A percentile compares a stretch with the other conserved stretches of the same genome.
phyloP scores from a whole-genome alignment of 306 rosid genomes.

The Parietaria judaica region DNA sequence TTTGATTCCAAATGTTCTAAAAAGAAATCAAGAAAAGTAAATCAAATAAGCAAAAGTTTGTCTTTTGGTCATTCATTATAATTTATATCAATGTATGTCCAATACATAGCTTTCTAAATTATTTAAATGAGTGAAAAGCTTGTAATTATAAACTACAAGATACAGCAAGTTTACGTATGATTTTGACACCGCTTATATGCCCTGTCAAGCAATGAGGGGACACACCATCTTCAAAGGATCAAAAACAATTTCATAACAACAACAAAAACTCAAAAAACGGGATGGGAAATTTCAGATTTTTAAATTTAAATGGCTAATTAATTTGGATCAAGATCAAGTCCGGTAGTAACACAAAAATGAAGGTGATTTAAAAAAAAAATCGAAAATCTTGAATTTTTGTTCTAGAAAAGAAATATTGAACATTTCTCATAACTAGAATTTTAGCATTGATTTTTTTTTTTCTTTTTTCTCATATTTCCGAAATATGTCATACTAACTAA shows the following conservation, averaged over 20 bases:
- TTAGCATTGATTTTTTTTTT: too few species aligned
- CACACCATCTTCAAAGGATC: not conserved
- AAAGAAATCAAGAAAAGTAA: not conserved
- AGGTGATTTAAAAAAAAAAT: too few species aligned
- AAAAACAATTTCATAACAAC: not conserved
- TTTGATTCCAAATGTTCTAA: conserved; percentile 1
- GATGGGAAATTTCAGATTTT: not conserved
- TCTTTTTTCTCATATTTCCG: too few species aligned
- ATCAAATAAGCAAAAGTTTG: not conserved
- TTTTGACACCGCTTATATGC: not conserved
- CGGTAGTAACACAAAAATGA: too few species aligned
- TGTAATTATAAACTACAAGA: too few species aligned
- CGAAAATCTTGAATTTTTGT: too few species aligned
- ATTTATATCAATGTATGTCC: not conserved
- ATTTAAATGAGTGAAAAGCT: not conserved
- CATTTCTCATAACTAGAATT: too few species aligned
- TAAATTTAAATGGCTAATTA: too few species aligned
- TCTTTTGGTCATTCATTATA: not conserved
- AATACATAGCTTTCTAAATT: not conserved
- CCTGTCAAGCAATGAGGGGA: conserved; percentile 1
- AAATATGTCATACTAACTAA: too few species aligned
- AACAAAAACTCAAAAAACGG: not conserved
- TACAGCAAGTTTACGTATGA: too few species aligned
- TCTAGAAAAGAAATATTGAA: too few species aligned
- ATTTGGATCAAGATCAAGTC: too few species aligned